phyloP scores from a whole-genome alignment of 2,329 filamentous ascomycete genomes.

The Phaeosphaeriaceae sp. region DNA sequence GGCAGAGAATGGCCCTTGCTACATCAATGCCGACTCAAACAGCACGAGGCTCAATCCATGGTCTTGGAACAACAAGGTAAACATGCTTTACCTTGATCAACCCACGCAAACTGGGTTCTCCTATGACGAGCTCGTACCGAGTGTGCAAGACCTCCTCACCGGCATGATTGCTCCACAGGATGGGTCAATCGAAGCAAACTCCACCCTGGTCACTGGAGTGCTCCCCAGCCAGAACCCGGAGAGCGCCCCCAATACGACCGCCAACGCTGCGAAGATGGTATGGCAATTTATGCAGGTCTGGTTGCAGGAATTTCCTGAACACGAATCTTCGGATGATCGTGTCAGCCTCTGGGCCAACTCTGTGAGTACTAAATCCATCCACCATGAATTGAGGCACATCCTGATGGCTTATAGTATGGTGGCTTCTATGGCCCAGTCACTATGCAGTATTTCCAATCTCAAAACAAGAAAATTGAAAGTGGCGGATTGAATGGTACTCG shows the following conservation, averaged over 20 bases:
- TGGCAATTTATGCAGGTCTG: constrained; percentile 30
- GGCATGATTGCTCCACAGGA: constrained; percentile 12
- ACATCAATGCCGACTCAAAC: constrained; percentile 26
- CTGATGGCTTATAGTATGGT: constrained; percentile 52
- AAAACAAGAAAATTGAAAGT: constrained; percentile 60
- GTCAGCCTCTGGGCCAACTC: constrained; percentile 39
- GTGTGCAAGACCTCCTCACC: constrained; percentile 18
- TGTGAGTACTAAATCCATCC: constrained; percentile 3
- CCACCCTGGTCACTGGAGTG: constrained; percentile 13
- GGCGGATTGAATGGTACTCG: constrained; percentile 34
- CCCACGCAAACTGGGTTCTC: constrained; percentile 67
- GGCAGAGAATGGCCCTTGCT: constrained; percentile 23
- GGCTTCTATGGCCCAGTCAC: constrained; percentile 64
- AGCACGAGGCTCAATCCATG: constrained; percentile 24
- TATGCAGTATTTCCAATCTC: constrained; percentile 59
- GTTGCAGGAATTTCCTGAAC: constrained; percentile 28
- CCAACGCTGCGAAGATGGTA: constrained; percentile 22
- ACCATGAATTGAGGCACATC: not conserved
- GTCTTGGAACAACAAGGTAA: constrained; percentile 42
- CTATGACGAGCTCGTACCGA: constrained; percentile 57
- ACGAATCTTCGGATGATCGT: constrained; percentile 25
- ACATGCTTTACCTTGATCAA: constrained; percentile 72
- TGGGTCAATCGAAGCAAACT: constrained; percentile 10
- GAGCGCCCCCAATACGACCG: constrained; percentile 22
- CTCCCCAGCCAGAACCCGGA: constrained; percentile 16